These are phyloP conservation scores for Crithidia expoeki DNA, from an alignment of 208 protist species.

Conservation along the genomic window DNA sequence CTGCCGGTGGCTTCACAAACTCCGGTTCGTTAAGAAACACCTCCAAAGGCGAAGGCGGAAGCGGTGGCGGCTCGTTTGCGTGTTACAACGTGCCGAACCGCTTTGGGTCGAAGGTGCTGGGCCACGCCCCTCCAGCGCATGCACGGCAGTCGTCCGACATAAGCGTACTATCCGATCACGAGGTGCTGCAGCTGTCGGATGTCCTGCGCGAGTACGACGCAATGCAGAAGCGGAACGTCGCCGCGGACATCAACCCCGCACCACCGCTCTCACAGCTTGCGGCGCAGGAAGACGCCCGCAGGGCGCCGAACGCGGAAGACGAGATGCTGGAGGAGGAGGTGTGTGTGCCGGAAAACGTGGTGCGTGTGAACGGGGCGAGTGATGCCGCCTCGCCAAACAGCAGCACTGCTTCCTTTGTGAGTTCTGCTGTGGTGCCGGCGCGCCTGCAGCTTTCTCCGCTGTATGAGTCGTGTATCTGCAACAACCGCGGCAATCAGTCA, in stretches of 20 bases:
- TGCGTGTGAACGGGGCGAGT: background rate
- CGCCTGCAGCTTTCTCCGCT: constrained; percentile 54
- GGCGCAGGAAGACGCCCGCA: constrained; percentile 17
- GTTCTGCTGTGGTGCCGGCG: constrained; percentile 3
- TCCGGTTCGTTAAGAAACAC: background rate
- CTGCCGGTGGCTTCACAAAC: background rate
- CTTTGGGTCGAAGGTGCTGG: constrained; percentile 27
- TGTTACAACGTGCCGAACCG: constrained; percentile 13
- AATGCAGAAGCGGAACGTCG: constrained; percentile 11
- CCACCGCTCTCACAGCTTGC: background rate
- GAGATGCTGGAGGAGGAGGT: constrained; percentile 1
- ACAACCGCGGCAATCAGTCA: constrained; percentile 38
- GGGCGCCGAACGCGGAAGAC: background rate
- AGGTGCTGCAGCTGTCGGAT: constrained; percentile 64
- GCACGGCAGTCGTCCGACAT: constrained; percentile 26
- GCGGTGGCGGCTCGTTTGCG: background rate
- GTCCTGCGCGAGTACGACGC: constrained; percentile 50
- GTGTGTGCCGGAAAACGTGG: background rate
- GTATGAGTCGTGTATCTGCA: constrained; percentile 41
- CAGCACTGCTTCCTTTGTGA: background rate
- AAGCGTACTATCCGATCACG: constrained; percentile 56
- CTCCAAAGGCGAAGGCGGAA: background rate
- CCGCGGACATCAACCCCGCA: background rate
- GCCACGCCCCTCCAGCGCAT: background rate
- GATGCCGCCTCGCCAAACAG: background rate